Base-by-base conservation (phyloP, 768 basidiomycete species). In the Tricholoma hemisulphureum region DNA sequence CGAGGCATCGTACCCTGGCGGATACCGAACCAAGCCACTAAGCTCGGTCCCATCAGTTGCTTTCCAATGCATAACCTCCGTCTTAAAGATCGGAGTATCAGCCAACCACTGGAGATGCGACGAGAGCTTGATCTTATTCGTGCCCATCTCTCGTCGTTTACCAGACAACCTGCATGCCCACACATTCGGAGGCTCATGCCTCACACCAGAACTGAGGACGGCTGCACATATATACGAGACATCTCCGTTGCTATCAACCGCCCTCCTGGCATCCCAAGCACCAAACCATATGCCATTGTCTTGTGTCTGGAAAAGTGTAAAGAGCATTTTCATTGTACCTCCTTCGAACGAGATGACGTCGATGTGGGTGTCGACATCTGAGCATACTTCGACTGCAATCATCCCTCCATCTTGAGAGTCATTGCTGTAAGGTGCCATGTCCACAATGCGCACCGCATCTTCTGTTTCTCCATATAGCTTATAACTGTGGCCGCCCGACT, bases 321-420 rank as follows among this genome's bases (percentile, higher is more conserved):
- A 48, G n/a, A 50, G 21, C 28, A 49, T 64, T 53, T 55, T 57
- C 51, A 56, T 55, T 26, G 56, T 32, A 10, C 53, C 58, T 1
- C 45, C 60, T 4, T 58, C 55, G 23, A 67, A 65, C 16, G 73
- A 63, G 7, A 73, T 66, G 14, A 70, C 65, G 28, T 69, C 71
- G 18, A 77, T 73, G 53, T 76, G 73, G 0, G 76, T 77, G 49
- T 73, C 70, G 57, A 77, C 73, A 26, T 80, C 67, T 35, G 61
- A 72, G 72, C 78, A 80, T 21, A 79, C 77, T 59, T 77, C 71
- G 41, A 75, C 65, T 1, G 67, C 64, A 28, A 75, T 62, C 45
- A 64, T 62, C 18, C 57, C 63, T 20, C 65, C 57, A 10, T 55
- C 54, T 4, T 39, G 20, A 39, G 53, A 50, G 7, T 64, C 60